A percentile compares a stretch with the other conserved stretches of the same genome.
Evolutionary conservation across 768 basidiomycete species (phyloP).

Genomic region (Mrakia blollopis): DNA sequence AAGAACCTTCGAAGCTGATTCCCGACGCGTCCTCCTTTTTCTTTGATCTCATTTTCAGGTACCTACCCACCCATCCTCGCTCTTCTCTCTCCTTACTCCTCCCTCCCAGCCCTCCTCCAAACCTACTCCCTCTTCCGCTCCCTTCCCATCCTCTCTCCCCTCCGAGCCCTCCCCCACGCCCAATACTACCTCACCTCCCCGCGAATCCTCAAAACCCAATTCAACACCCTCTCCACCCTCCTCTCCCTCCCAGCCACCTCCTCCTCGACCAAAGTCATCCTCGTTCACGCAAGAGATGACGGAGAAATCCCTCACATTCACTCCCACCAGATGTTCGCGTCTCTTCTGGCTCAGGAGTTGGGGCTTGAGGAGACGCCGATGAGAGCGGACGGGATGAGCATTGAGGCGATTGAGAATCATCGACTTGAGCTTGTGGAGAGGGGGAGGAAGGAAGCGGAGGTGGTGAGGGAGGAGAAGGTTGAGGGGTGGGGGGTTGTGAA

Average conservation of each 20-base stretch:
- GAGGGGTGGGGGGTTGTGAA: conserved; percentile 24
- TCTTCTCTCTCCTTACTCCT: conserved; percentile 27
- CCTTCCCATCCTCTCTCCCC: conserved; percentile 29
- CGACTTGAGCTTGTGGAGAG: not conserved
- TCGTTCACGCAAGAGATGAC: conserved; percentile 29
- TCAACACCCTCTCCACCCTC: conserved; percentile 23
- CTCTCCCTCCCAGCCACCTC: not conserved
- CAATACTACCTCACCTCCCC: conserved; percentile 21
- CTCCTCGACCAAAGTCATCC: conserved; percentile 15
- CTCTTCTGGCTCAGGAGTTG: conserved; percentile 14
- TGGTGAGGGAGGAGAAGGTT: conserved; percentile 1
- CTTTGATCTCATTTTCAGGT: not conserved
- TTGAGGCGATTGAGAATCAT: conserved; percentile 17
- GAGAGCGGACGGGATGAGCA: not conserved
- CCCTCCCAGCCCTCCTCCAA: conserved; percentile 18
- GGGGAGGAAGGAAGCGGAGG: not conserved
- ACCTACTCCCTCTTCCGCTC: conserved; percentile 27
- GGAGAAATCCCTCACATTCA: conserved; percentile 27
- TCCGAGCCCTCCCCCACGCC: conserved; percentile 15
- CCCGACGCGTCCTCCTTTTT: not conserved
- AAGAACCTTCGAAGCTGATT: not conserved
- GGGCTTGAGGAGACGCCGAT: not conserved
- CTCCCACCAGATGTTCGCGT: conserved; percentile 1
- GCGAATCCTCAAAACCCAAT: conserved; percentile 11
- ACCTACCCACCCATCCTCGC: conserved; percentile 22